Conservation (phyloP, 768 basidiomycete species). For the Leccinum incarnatum region DNA sequence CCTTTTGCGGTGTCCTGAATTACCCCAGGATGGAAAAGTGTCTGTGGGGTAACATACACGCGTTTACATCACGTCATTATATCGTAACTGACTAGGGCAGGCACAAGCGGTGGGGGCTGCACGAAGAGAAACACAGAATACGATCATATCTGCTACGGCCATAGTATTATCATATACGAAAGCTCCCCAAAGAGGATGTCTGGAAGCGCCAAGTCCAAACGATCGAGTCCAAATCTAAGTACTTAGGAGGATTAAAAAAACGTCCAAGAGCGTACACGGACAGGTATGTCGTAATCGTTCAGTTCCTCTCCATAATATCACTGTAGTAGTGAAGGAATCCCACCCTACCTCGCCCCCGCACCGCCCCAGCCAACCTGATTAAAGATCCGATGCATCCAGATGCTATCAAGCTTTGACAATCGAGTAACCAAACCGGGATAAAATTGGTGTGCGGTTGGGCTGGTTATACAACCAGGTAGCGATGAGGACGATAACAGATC, state of each 20-base stretch:
- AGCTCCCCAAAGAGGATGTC: slow-evolving; percentile 13
- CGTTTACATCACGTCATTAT: slow-evolving; percentile 30
- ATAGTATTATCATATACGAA: slow-evolving; percentile 20
- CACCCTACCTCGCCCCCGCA: not conserved
- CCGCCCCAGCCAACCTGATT: not conserved
- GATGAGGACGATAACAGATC: slow-evolving; percentile 76
- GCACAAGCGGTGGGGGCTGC: slow-evolving; percentile 3
- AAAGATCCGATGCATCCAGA: slow-evolving; percentile 2
- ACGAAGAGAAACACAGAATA: slow-evolving; percentile 11
- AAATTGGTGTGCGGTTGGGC: slow-evolving; percentile 38
- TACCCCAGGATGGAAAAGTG: slow-evolving; percentile 2
- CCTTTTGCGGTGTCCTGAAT: slow-evolving; percentile 6
- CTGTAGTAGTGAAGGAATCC: slow-evolving; percentile 1
- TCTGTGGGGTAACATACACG: slow-evolving; percentile 26
- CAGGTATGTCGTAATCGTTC: slow-evolving; percentile 22
- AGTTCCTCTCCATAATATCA: slow-evolving; percentile 3
- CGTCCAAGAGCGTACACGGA: slow-evolving; percentile 22
- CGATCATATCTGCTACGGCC: slow-evolving; percentile 7
- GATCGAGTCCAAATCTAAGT: slow-evolving; percentile 26
- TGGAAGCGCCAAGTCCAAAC: slow-evolving; percentile 19
- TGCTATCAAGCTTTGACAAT: slow-evolving; percentile 23
- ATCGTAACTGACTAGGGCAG: slow-evolving; percentile 20
- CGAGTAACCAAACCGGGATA: slow-evolving; percentile 28
- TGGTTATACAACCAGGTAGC: slow-evolving; percentile 94
- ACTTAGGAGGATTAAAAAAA: slow-evolving; percentile 15